These are phyloP conservation scores for Pittosporum tobira DNA, from an alignment of 129 eudicot species.

Conservation along the genomic window DNA sequence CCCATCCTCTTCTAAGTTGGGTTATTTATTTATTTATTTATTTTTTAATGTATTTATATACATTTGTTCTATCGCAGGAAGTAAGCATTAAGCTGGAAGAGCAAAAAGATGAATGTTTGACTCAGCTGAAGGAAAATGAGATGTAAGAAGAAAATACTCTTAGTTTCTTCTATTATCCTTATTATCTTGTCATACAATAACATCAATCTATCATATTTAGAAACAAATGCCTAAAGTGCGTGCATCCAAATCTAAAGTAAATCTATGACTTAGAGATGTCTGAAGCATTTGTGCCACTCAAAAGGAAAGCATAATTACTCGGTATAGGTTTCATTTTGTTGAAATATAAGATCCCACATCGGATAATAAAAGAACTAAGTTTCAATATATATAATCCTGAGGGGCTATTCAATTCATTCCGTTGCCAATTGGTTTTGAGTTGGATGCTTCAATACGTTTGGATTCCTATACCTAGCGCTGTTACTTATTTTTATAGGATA, in stretches of 20 bases:
- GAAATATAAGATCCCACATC: too few relatives aligned
- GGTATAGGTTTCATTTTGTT: neutral
- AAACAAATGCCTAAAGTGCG: too few relatives aligned
- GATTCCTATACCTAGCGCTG: neutral
- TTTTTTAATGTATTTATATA: too few relatives aligned
- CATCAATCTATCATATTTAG: neutral
- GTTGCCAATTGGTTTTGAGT: too few relatives aligned
- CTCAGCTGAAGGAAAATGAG: constrained; percentile 88
- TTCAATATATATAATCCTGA: too few relatives aligned
- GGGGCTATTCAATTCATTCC: too few relatives aligned
- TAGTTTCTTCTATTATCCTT: neutral
- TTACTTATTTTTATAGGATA: neutral
- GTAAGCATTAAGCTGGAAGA: constrained; percentile 86
- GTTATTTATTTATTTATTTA: too few relatives aligned
- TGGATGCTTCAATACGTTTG: too few relatives aligned
- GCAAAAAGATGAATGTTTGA: constrained; percentile 79
- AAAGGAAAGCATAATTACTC: neutral
- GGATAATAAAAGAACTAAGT: too few relatives aligned
- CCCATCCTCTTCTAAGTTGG: too few relatives aligned
- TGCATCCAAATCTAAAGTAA: constrained; percentile 3
- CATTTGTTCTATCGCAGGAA: constrained; percentile 40
- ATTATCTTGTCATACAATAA: constrained; percentile 1
- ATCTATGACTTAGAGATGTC: constrained; percentile 1
- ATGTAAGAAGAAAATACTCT: constrained; percentile 37
- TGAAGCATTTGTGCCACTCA: neutral